Evolutionary conservation across 2,329 filamentous ascomycete genomes (phyloP).

Genomic region (Neofusicoccum sp.): DNA sequence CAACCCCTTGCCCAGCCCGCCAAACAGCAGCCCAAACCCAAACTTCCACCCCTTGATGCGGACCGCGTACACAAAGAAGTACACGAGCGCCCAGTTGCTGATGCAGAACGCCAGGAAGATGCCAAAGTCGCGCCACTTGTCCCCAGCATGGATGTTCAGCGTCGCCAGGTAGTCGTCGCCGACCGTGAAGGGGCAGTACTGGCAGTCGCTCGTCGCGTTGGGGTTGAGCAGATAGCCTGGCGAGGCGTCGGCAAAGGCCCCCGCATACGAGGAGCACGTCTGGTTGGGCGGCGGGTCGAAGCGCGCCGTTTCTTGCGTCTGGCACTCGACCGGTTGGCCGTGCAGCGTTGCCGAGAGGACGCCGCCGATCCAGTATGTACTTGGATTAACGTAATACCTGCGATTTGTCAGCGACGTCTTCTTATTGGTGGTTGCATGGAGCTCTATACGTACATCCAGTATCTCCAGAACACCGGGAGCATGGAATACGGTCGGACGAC

Average conservation of each 20-base stretch:
- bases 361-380: constrained; percentile 70
- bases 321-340: constrained; percentile 45
- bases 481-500: constrained; percentile 66
- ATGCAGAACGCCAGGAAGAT: constrained; percentile 70
- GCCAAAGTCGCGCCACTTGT: constrained; percentile 73
- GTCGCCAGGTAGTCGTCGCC: constrained; percentile 66
- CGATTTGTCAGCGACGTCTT: not conserved
- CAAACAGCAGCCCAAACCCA: constrained; percentile 61
- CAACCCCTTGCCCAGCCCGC: constrained; percentile 39
- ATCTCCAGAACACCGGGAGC: constrained; percentile 69
- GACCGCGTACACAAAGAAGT: constrained; percentile 75
- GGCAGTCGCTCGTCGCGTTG: constrained; percentile 57
- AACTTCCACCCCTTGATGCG: constrained; percentile 69
- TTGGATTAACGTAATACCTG: constrained; percentile 63
- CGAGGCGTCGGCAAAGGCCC: constrained; percentile 54
- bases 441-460: constrained; percentile 60
- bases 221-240: constrained; percentile 65
- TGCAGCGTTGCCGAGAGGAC: constrained; percentile 64
- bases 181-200: constrained; percentile 67
- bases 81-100: constrained; percentile 69
- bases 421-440: too few species aligned
- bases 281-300: constrained; percentile 65
- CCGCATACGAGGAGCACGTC: constrained; percentile 65
- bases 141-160: constrained; percentile 52
- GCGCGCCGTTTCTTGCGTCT: constrained; percentile 56